These are phyloP conservation scores for Leersia perrieri DNA, from an alignment of 176 grass and related monocot genomes.

Conservation along the genomic window DNA sequence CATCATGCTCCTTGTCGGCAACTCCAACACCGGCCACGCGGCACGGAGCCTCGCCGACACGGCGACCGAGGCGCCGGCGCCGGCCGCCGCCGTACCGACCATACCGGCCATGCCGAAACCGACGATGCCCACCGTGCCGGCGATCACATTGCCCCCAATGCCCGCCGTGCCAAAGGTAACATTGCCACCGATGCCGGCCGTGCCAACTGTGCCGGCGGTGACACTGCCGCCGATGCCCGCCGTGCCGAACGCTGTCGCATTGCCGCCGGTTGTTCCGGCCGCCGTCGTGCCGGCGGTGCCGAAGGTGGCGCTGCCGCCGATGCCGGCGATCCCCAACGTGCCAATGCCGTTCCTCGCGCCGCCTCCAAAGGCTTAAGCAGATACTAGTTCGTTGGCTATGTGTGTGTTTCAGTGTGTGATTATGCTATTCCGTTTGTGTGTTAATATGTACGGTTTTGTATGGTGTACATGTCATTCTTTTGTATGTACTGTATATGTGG, in stretches of 20 bases:
- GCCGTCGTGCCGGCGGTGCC: conserved; percentile 9
- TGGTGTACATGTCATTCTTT: background rate
- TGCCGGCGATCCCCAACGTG: conserved; percentile 21
- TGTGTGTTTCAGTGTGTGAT: background rate
- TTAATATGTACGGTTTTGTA: background rate
- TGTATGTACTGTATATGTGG: background rate
- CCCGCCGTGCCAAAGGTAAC: conserved; percentile 1
- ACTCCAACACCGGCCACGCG: conserved; percentile 2
- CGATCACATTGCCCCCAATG: background rate
- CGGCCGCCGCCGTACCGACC: background rate
- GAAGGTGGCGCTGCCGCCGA: conserved; percentile 34
- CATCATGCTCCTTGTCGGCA: background rate
- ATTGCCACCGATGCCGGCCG: background rate
- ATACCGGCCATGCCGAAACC: background rate
- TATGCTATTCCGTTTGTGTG: background rate
- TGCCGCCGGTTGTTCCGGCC: background rate
- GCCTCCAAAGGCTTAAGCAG: conserved; percentile 22
- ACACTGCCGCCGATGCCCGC: background rate
- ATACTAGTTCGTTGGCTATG: background rate
- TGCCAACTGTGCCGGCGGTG: background rate
- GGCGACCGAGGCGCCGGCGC: background rate
- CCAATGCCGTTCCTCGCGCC: conserved; percentile 28
- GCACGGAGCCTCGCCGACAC: conserved; percentile 33
- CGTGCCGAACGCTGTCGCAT: background rate
- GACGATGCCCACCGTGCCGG: background rate